Evolutionary conservation across 208 protist genomes (phyloP), one percentile per base, ranked within the genome.

Genomic region (Acanthamoeba sp.): DNA sequence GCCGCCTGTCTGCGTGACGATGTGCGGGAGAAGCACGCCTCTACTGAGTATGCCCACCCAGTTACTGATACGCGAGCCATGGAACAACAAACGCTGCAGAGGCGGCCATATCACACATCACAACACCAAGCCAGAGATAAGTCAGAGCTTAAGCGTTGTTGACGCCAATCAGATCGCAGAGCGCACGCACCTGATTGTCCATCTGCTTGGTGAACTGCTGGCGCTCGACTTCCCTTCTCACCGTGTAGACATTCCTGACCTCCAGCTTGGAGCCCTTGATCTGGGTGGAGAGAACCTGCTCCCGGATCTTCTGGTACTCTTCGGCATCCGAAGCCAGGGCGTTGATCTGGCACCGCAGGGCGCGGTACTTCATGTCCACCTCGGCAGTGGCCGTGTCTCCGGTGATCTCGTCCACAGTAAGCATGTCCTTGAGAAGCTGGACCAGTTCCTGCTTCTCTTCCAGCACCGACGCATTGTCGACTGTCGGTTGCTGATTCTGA

Each of bases 321-420:
- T 94, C 94, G 10, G 5, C 6, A 6, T 40, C n/a, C 16, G 36
- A n/a, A 22, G 59, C 38, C 0, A 95, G 14, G 16, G 20, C 7
- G 0, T 27, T 32, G 20, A 95, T 95, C 36, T 92, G 34, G 87
- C 94, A 95, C 29, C 62, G 34, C 59, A 95, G 82, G 1, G 94
- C 89, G 38, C 80, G 36, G 52, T 95, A 95, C 48, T 95, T 90
- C 89, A 95, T 94, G 55, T 94, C 94, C 10, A 94, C 24, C 40
- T 93, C 90, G 36, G 48, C 66, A 4, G 38, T 91, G 9, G 64
- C 9, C 24, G 48, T 55, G 32, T 89, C 80, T 22, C 80, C 80
- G 18, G 80, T 89, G 16, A 89, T 89, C 36, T 89, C 80, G 36
- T 89, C 80, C 80, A 89, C 80, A 18, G 78, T 94, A 27, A 94